Percentiles rank a stretch among this genome's conserved stretches.
phyloP scores from a whole-genome alignment of 345 rosid species.

The Balakata baccata region DNA sequence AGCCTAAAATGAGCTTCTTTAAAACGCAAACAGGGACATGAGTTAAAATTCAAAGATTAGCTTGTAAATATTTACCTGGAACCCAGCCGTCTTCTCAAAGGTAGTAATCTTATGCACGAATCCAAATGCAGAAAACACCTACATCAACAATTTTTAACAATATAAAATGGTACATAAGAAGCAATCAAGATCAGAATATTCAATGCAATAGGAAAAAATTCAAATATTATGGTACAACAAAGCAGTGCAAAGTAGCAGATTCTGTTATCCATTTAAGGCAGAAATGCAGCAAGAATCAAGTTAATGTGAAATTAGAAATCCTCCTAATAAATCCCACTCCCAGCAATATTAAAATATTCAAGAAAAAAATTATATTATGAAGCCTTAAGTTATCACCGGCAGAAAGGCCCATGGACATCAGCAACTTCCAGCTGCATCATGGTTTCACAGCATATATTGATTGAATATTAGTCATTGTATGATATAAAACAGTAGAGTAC shows the following conservation, averaged over 20 bases:
- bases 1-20: constrained; percentile 18
- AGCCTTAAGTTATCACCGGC: not conserved
- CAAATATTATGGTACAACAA: not conserved
- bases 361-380: not conserved
- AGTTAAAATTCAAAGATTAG: not conserved
- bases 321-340: not conserved
- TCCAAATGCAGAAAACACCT: constrained; percentile 99
- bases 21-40: constrained; percentile 11
- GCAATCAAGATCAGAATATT: not conserved
- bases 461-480: not conserved
- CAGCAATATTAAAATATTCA: not conserved
- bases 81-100: constrained; percentile 97
- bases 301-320: not conserved
- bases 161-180: constrained; percentile 1
- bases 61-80: constrained; percentile 51
- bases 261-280: not conserved
- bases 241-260: not conserved
- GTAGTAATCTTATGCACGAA: constrained; percentile 97
- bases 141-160: constrained; percentile 30
- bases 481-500: not conserved
- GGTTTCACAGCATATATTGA: not conserved
- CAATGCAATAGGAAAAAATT: not conserved
- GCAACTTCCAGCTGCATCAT: not conserved
- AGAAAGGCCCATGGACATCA: not conserved
- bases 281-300: not conserved